phyloP scores from a whole-genome alignment of 208 protist genomes.

The Leishmania lainsoni region DNA sequence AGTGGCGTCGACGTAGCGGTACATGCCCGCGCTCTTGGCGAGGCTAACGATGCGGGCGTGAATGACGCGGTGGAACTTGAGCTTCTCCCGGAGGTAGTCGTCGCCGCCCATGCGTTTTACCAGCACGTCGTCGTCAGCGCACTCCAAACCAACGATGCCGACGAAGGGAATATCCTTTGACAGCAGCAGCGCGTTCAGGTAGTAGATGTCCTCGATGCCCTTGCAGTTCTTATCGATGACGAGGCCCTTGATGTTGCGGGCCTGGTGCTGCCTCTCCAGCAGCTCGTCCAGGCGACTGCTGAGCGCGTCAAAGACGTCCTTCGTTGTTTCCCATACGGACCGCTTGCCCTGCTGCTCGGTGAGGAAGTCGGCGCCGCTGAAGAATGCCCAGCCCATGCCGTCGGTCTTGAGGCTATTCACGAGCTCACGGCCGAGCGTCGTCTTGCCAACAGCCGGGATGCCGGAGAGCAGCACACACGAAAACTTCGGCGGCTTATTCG shows the following conservation, averaged over 20 bases:
- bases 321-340: conserved; percentile 73
- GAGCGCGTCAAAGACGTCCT: conserved; percentile 81
- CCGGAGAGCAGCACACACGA: conserved; percentile 84
- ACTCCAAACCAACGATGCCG: conserved; percentile 83
- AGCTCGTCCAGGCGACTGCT: conserved; percentile 78
- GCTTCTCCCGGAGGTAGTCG: conserved; percentile 68
- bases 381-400: conserved; percentile 83
- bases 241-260: conserved; percentile 76
- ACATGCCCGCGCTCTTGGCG: conserved; percentile 76
- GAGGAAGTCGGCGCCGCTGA: conserved; percentile 84
- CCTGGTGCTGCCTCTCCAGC: conserved; percentile 58
- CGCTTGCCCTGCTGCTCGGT: conserved; percentile 46
- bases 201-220: conserved; percentile 85
- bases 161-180: conserved; percentile 79
- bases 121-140: conserved; percentile 61
- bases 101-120: conserved; percentile 73
- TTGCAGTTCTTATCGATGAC: conserved; percentile 91
- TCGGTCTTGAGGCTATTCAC: conserved; percentile 76
- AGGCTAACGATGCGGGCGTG: conserved; percentile 75
- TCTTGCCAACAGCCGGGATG: conserved; percentile 79
- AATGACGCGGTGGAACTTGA: conserved; percentile 88
- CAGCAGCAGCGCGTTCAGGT: conserved; percentile 75
- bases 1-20: conserved; percentile 73
- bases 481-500: conserved; percentile 88
- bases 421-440: conserved; percentile 72